Evolutionary conservation across 2,329 filamentous ascomycete genomes (phyloP).

Genomic region (Colletotrichum somersetense): DNA sequence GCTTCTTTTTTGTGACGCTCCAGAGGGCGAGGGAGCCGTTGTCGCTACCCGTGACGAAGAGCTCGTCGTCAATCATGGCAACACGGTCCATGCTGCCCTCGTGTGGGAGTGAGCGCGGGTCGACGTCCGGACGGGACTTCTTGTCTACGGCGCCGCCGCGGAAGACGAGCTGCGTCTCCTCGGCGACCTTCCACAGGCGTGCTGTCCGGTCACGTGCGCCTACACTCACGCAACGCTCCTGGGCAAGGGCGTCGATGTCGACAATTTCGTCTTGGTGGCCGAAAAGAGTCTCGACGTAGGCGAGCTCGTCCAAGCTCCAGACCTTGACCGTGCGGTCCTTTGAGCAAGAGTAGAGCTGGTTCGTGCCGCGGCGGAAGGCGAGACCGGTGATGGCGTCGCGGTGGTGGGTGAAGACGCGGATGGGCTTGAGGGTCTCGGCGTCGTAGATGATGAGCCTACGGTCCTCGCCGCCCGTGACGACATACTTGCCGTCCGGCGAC

Average conservation of each 20-base stretch:
- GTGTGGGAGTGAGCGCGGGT: constrained; percentile 68
- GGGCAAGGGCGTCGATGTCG: constrained; percentile 83
- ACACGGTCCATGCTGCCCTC: constrained; percentile 93
- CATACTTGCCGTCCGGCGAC: constrained; percentile 88
- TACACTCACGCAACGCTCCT: constrained; percentile 91
- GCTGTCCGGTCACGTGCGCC: constrained; percentile 93
- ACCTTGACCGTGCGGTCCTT: constrained; percentile 95
- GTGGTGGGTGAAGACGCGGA: constrained; percentile 91
- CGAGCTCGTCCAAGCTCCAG: constrained; percentile 91
- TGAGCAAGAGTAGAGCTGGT: constrained; percentile 92
- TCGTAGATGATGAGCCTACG: constrained; percentile 90
- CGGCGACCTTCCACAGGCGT: constrained; percentile 93
- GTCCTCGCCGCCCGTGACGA: constrained; percentile 91
- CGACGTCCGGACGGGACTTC: constrained; percentile 56
- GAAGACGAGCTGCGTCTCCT: constrained; percentile 96
- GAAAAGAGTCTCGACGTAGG: constrained; percentile 95
- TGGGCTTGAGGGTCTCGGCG: constrained; percentile 79
- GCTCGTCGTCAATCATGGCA: constrained; percentile 87
- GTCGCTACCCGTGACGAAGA: constrained; percentile 93
- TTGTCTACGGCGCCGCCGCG: constrained; percentile 76
- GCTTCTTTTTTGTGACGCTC: constrained; percentile 95
- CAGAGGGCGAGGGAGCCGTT: constrained; percentile 89
- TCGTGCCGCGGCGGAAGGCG: constrained; percentile 87
- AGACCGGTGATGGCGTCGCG: constrained; percentile 88
- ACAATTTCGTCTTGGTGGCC: constrained; percentile 94